Conservation (phyloP, 257 asterid genomes). For the Oldenlandia corymbosa region DNA sequence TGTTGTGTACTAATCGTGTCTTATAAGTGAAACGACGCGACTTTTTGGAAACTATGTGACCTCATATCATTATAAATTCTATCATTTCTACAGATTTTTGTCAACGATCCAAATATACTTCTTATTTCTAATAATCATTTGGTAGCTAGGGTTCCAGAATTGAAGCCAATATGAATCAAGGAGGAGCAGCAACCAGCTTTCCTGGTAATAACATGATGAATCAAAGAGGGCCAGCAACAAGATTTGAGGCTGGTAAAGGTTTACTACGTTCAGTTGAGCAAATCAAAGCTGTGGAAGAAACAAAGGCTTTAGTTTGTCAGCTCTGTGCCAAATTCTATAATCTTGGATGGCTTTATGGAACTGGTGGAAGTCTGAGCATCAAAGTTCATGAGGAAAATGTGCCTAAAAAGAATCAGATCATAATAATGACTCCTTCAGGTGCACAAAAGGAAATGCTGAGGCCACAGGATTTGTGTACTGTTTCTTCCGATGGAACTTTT, state of each 20-base stretch:
- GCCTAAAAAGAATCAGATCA: constrained; percentile 65
- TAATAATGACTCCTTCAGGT: constrained; percentile 87
- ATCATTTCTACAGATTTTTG: too few species aligned
- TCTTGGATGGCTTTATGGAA: constrained; percentile 91
- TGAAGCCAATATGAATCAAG: neutral
- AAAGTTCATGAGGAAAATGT: constrained; percentile 72
- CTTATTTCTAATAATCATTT: too few species aligned
- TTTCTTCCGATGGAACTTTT: constrained; percentile 58
- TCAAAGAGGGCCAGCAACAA: neutral
- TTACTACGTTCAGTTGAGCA: constrained; percentile 44
- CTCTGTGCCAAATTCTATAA: constrained; percentile 79
- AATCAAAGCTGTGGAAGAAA: constrained; percentile 43
- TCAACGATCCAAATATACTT: too few species aligned
- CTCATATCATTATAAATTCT: too few species aligned
- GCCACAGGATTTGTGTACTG: constrained; percentile 71
- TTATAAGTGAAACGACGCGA: too few species aligned
- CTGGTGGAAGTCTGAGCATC: constrained; percentile 86
- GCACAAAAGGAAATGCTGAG: constrained; percentile 94
- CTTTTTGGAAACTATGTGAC: too few species aligned
- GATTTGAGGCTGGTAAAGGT: neutral
- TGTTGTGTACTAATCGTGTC: too few species aligned
- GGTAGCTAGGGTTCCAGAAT: too few species aligned
- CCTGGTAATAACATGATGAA: too few species aligned
- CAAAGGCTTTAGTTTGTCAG: constrained; percentile 59
- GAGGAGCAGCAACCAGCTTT: neutral